These are phyloP conservation scores for Globisporangium nagaii DNA, from an alignment of 352 stramenopile species.

Conservation along the genomic window DNA sequence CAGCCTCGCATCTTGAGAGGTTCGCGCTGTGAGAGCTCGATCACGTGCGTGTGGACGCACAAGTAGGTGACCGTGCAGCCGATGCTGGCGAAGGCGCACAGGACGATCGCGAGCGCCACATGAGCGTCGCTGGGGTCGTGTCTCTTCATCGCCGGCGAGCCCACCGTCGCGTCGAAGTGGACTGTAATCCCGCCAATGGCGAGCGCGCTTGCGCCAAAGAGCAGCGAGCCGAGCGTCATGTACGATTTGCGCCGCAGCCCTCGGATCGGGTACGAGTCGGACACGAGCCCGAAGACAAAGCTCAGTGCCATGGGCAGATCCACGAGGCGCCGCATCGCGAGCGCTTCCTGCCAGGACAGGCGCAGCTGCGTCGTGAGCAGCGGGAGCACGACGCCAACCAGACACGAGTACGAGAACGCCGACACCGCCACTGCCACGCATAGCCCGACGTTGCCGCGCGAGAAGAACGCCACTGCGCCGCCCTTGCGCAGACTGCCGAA, in stretches of 20 bases:
- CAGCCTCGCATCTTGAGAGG: slow-evolving; percentile 22
- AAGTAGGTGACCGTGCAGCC: slow-evolving; percentile 28
- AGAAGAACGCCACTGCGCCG: slow-evolving; percentile 21
- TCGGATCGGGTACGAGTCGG: slow-evolving; percentile 23
- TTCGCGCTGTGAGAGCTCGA: slow-evolving; percentile 40
- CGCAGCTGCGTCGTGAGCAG: slow-evolving; percentile 14
- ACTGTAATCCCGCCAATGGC: slow-evolving; percentile 10
- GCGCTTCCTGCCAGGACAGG: slow-evolving; percentile 11
- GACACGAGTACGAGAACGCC: slow-evolving; percentile 15
- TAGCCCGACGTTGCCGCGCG: slow-evolving; percentile 18
- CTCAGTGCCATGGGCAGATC: slow-evolving; percentile 25
- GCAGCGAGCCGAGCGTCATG: slow-evolving; percentile 24
- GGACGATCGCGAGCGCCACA: slow-evolving; percentile 14
- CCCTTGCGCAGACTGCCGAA: slow-evolving; percentile 27
- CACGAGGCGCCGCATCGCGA: slow-evolving; percentile 21
- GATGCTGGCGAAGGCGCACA: slow-evolving; percentile 14
- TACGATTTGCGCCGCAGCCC: slow-evolving; percentile 29
- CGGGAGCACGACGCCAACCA: slow-evolving; percentile 13
- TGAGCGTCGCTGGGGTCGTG: neutral
- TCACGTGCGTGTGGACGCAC: slow-evolving; percentile 26
- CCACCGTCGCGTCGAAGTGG: neutral
- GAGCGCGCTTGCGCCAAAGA: slow-evolving; percentile 15
- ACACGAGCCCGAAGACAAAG: slow-evolving; percentile 31
- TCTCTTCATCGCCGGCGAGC: neutral
- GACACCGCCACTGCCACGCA: slow-evolving; percentile 16